Conservation (phyloP, 1,139 yeast genomes). For the Pneumocystis wakefieldiae region DNA sequence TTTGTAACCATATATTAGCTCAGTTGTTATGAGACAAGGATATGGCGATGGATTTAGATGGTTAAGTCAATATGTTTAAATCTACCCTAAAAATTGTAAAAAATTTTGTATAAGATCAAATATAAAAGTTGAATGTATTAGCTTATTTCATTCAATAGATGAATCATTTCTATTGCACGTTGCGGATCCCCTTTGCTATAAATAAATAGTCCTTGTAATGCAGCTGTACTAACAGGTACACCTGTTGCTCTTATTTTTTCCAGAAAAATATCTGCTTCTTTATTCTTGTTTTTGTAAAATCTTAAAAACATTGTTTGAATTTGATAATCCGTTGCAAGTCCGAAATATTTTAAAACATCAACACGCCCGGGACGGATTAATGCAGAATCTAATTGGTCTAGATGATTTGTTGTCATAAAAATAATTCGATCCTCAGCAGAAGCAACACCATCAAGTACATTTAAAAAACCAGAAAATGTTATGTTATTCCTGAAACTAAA, state of each 20-base stretch:
- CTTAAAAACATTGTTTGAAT: conserved; percentile 71
- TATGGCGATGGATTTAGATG: conserved; percentile 85
- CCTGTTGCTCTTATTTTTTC: conserved; percentile 35
- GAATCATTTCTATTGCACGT: conserved; percentile 54
- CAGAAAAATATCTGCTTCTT: conserved; percentile 50
- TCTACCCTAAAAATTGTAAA: not conserved
- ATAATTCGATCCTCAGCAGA: conserved; percentile 93
- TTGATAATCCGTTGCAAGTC: conserved; percentile 32
- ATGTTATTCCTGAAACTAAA: conserved; percentile 57
- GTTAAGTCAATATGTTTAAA: conserved; percentile 28
- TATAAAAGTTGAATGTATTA: not conserved
- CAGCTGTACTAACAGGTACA: conserved; percentile 74
- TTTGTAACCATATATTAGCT: conserved; percentile 73
- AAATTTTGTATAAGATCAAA: not conserved
- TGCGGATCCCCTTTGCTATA: conserved; percentile 76
- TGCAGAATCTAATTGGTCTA: conserved; percentile 68
- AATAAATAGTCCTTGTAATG: conserved; percentile 86
- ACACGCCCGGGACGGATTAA: conserved; percentile 86
- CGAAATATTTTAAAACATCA: conserved; percentile 42
- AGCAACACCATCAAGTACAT: conserved; percentile 96
- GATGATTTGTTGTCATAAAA: conserved; percentile 96
- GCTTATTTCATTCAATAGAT: not conserved
- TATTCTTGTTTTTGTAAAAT: conserved; percentile 52
- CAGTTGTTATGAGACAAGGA: conserved; percentile 52
- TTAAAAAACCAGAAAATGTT: conserved; percentile 83